A percentile compares a stretch with the other conserved stretches of the same genome.
phyloP scores from a whole-genome alignment of 2,329 filamentous ascomycete genomes.

The Neofusicoccum sp. region DNA sequence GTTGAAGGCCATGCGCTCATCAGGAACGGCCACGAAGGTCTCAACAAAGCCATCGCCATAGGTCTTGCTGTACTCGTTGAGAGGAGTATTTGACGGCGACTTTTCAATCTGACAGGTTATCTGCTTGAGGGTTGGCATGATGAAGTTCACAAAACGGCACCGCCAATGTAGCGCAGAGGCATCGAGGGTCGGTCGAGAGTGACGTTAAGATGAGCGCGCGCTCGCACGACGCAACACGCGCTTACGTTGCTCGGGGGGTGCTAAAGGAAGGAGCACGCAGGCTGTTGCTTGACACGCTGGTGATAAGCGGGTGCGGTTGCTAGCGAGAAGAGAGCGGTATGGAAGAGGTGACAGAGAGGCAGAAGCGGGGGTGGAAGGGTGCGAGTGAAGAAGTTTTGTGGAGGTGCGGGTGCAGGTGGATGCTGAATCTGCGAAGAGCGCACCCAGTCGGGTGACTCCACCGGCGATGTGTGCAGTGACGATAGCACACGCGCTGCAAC shows the following conservation, averaged over 20 bases:
- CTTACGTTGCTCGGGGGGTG: too few relatives aligned
- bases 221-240: too few relatives aligned
- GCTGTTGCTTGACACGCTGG: not conserved
- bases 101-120: conserved; percentile 54
- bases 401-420: not conserved
- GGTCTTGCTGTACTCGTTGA: conserved; percentile 50
- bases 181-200: too few relatives aligned
- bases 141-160: not conserved
- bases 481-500: too few relatives aligned
- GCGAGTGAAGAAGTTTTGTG: not conserved
- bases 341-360: not conserved
- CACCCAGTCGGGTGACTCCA: too few relatives aligned
- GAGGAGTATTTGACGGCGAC: conserved; percentile 38
- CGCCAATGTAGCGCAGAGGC: not conserved
- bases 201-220: too few relatives aligned
- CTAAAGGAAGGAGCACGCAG: not conserved
- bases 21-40: conserved; percentile 52
- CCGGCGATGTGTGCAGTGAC: not conserved
- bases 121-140: conserved; percentile 55
- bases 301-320: not conserved
- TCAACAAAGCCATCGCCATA: conserved; percentile 55
- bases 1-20: conserved; percentile 44
- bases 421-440: not conserved
- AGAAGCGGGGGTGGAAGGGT: not conserved
- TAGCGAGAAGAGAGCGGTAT: not conserved